Evolutionary conservation across 202 grass and related monocot species (phyloP).

Genomic region (Schoenoplectus tabernaemontani): DNA sequence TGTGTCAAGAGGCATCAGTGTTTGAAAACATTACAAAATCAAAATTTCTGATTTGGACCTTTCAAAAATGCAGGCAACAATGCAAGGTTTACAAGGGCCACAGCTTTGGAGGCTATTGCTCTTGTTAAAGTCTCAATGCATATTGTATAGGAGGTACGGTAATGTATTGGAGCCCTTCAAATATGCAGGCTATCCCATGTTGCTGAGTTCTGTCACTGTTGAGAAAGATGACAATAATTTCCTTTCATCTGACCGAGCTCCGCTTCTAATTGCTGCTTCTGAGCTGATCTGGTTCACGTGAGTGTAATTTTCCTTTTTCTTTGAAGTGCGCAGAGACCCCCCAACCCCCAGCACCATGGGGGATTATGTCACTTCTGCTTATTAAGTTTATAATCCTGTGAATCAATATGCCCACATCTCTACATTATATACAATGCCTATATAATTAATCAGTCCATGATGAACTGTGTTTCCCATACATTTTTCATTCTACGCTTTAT

Average conservation of each 20-base stretch:
- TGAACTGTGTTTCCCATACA: not conserved
- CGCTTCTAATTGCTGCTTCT: conserved; percentile 86
- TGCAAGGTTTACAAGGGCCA: conserved; percentile 98
- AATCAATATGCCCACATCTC: not conserved
- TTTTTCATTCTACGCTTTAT: not conserved
- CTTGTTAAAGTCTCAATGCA: conserved; percentile 91
- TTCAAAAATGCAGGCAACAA: conserved; percentile 54
- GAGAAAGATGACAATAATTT: conserved; percentile 94
- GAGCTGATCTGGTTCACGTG: conserved; percentile 99
- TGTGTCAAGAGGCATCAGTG: not conserved
- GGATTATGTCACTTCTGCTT: conserved; percentile 17
- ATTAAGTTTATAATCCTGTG: conserved; percentile 25
- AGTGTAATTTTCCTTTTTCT: conserved; percentile 26
- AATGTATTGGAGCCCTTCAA: conserved; percentile 91
- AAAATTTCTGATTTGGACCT: conserved; percentile 2
- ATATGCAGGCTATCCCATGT: conserved; percentile 99
- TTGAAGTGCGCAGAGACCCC: not conserved
- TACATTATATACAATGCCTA: not conserved
- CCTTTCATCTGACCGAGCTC: conserved; percentile 90
- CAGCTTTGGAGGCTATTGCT: conserved; percentile 92
- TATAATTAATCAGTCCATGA: not conserved
- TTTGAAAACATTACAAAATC: not conserved
- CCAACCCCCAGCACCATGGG: not conserved
- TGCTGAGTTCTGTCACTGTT: conserved; percentile 89
- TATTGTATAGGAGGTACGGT: conserved; percentile 96